Base-by-base conservation (phyloP, 2,329 filamentous ascomycete species). In the Sarocladiaceae sp. region DNA sequence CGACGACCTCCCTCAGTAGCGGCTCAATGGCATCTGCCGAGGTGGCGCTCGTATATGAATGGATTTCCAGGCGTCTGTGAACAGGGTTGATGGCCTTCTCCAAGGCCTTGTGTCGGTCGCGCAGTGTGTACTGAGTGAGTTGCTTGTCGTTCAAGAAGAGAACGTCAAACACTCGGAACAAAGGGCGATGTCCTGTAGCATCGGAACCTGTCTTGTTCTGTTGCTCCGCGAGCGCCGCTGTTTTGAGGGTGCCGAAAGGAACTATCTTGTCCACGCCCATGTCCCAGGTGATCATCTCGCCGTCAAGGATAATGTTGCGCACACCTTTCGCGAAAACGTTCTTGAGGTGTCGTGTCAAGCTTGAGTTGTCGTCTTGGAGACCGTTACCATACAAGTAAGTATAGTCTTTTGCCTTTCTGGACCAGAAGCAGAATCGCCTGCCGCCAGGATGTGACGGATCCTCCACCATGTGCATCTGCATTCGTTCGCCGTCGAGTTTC, bases 231-330 rank as follows among this genome's bases (percentile, higher is more conserved):
- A 96, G 70, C 0, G 93, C 93, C 0, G 92, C 93, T 1, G 90
- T 93, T 70, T 99, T 99, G 47, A 99, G 77, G 0, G 90, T 95
- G 7, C 94, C 94, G 66, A 99, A 99, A 0, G 87, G 84, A 15
- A 96, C 87, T 50, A 94, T 88, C 52, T 87, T 87, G 70, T 96
- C 88, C 48, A 88, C 77, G 40, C 86, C 83, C 55, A 91, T 88
- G 64, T 97, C 90, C 94, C 94, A 99, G 1, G 92, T 96, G 53
- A 99, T 91, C 94, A 99, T 99, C 66, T 99, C 94, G 10, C 94
- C 94, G 61, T 99, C 94, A 0, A 99, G 77, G 48, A 99, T 96
- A 57, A 96, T 78, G 63, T 89, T 97, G 15, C 86, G 78, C 1
- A 97, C 90, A 2, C 86, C 84, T 1, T 83, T 73, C 2, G 84